A percentile compares a stretch with the other conserved stretches of the same genome.
Evolutionary conservation across 495 filamentous ascomycete genomes (phyloP).

Genomic region (Parathielavia appendiculata): DNA sequence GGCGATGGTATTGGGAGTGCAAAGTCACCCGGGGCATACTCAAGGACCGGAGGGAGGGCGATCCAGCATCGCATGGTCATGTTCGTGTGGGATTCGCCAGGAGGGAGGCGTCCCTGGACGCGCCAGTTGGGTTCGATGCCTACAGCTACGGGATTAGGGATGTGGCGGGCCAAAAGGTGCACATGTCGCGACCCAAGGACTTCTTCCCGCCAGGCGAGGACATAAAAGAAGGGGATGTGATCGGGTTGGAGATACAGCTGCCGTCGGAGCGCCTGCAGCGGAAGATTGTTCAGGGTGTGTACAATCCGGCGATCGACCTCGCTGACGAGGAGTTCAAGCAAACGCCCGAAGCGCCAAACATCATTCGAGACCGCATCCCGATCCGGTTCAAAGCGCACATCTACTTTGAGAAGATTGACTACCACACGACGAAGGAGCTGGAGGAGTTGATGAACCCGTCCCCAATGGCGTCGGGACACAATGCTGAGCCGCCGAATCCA

Average conservation of each 20-base stretch:
- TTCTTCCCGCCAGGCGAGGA: conserved; percentile 73
- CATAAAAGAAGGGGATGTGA: conserved; percentile 80
- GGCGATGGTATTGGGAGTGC: conserved; percentile 90
- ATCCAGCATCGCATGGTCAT: conserved; percentile 56
- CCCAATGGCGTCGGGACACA: conserved; percentile 44
- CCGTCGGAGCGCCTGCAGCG: conserved; percentile 79
- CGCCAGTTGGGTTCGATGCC: conserved; percentile 90
- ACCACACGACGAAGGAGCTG: conserved; percentile 79
- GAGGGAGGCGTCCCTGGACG: conserved; percentile 84
- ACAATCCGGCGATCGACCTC: conserved; percentile 74
- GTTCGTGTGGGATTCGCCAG: conserved; percentile 87
- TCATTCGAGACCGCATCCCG: conserved; percentile 89
- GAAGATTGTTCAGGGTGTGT: conserved; percentile 79
- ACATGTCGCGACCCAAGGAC: conserved; percentile 84
- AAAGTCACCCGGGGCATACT: conserved; percentile 65
- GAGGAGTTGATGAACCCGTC: conserved; percentile 79
- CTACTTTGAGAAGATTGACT: conserved; percentile 94
- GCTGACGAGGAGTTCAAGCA: conserved; percentile 51
- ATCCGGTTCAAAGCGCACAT: conserved; percentile 89
- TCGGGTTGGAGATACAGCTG: conserved; percentile 87
- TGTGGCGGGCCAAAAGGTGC: conserved; percentile 81
- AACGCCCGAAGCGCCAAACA: conserved; percentile 52
- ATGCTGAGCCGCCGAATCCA: conserved; percentile 53
- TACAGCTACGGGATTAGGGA: conserved; percentile 95
- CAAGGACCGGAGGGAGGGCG: conserved; percentile 38